phyloP scores from a whole-genome alignment of 2,329 filamentous ascomycete species.

The Exophiala spinifera region DNA sequence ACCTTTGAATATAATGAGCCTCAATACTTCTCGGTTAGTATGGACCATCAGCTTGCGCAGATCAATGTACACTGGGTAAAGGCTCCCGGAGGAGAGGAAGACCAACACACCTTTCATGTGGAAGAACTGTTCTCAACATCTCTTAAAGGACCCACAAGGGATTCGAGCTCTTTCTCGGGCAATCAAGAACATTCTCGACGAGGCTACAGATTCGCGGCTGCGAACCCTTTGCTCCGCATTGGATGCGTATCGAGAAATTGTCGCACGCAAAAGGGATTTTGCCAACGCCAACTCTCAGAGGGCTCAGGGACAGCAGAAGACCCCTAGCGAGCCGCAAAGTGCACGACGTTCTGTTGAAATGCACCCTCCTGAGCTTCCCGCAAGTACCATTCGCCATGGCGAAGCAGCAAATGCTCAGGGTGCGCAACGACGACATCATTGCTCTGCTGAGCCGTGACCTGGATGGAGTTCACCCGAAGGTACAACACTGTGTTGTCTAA shows the following conservation, averaged over 20 bases:
- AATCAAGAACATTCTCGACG: slow-evolving; percentile 25
- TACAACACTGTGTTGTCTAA: too few species aligned
- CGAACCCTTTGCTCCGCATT: slow-evolving; percentile 14
- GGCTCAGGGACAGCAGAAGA: too few species aligned
- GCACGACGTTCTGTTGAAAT: too few species aligned
- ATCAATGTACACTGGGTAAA: slow-evolving; percentile 24
- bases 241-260: slow-evolving; percentile 21
- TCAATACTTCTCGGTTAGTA: slow-evolving; percentile 21
- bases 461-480: too few species aligned
- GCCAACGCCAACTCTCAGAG: too few species aligned
- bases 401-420: too few species aligned
- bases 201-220: slow-evolving; percentile 8
- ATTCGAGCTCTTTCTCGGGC: slow-evolving; percentile 21
- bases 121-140: slow-evolving; percentile 10
- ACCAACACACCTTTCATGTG: slow-evolving; percentile 20
- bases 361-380: too few species aligned
- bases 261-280: too few species aligned
- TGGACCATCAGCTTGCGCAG: slow-evolving; percentile 14
- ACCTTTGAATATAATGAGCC: slow-evolving; percentile 17
- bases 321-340: too few species aligned
- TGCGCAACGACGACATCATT: too few species aligned
- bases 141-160: slow-evolving; percentile 8
- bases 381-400: too few species aligned
- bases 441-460: too few species aligned
- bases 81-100: slow-evolving; percentile 6